phyloP scores from a whole-genome alignment of 2,329 filamentous ascomycete species.

The Neoscytalidium dimidiatum region DNA sequence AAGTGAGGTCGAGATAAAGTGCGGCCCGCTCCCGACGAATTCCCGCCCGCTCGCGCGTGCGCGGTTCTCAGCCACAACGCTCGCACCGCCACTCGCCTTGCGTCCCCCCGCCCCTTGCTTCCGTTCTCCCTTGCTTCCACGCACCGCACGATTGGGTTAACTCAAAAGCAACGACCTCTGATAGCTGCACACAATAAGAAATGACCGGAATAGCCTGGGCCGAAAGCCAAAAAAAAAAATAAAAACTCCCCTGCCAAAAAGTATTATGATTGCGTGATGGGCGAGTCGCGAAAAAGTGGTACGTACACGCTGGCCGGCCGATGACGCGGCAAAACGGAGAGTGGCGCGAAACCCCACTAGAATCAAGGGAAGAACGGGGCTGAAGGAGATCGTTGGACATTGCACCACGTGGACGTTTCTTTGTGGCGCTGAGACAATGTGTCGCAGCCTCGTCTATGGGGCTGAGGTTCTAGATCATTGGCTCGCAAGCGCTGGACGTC shows the following conservation, averaged over 20 bases:
- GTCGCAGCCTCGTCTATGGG: too few relatives aligned
- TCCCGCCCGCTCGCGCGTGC: not conserved
- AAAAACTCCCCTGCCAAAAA: not conserved
- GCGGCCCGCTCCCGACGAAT: slow-evolving; percentile 5
- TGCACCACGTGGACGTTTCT: not conserved
- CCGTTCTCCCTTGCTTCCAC: not conserved
- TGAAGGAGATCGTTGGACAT: not conserved
- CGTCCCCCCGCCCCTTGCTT: not conserved
- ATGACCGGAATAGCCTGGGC: not conserved
- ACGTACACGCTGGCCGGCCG: too few relatives aligned
- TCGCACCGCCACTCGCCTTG: not conserved
- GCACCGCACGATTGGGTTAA: too few relatives aligned
- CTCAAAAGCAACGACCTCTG: too few relatives aligned
- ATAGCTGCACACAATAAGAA: too few relatives aligned
- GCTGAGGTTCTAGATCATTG: not conserved
- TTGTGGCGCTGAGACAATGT: not conserved
- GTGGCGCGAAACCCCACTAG: too few relatives aligned
- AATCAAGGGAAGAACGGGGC: too few relatives aligned
- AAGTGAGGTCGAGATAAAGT: slow-evolving; percentile 8
- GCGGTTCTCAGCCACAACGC: not conserved
- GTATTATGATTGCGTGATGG: too few relatives aligned
- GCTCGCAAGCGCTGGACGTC: not conserved
- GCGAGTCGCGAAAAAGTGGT: too few relatives aligned
- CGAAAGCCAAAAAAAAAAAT: not conserved
- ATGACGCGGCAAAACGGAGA: too few relatives aligned